phyloP scores from a whole-genome alignment of 2,329 filamentous ascomycete species.

The Talaromyces sp. region DNA sequence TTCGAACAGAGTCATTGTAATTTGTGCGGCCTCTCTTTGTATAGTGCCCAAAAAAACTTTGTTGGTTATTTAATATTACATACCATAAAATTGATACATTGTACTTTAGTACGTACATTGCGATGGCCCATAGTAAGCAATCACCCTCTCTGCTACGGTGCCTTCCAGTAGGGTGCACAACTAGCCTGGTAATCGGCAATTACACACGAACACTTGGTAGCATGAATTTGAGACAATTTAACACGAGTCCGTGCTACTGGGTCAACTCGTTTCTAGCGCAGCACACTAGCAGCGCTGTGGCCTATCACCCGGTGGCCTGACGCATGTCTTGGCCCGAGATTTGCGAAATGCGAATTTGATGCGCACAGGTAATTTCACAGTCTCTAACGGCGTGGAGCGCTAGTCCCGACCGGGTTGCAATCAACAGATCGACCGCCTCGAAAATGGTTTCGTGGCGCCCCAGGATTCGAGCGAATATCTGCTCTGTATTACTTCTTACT shows the following conservation, averaged over 20 bases:
- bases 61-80: not conserved
- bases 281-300: not conserved
- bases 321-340: not conserved
- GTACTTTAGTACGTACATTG: not conserved
- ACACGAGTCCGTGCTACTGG: not conserved
- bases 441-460: not conserved
- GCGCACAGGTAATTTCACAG: not conserved
- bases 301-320: not conserved
- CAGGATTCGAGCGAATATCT: not conserved
- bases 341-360: not conserved
- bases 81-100: not conserved
- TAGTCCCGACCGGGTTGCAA: not conserved
- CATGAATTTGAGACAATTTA: not conserved
- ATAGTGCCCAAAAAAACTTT: not conserved
- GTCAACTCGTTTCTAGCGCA: not conserved
- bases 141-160: not conserved
- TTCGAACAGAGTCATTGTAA: not conserved
- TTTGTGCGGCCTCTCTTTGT: not conserved
- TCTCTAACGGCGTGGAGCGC: not conserved
- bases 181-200: not conserved
- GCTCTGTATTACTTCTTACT: not conserved
- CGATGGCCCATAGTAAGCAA: not conserved
- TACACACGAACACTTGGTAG: not conserved
- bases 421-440: not conserved
- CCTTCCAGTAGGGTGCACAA: not conserved